Conservation (phyloP, 371 early-diverging fungal species). For the Fennellomyces sp. region DNA sequence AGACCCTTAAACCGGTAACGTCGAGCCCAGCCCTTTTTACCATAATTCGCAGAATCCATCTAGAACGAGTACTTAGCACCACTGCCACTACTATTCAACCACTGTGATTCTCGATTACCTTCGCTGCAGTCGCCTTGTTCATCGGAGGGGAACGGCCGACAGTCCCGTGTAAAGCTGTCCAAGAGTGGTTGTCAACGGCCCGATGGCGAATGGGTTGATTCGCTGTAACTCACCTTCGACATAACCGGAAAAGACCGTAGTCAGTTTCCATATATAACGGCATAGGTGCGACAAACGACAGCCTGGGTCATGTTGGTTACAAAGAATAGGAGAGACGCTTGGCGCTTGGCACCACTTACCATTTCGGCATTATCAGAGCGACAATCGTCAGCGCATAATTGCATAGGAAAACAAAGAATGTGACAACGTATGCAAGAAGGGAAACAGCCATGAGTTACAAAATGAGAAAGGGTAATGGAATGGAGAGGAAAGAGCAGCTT, state of each 20-base stretch:
- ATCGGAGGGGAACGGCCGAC: conserved; percentile 46
- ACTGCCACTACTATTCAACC: too few species aligned
- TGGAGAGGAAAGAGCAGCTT: too few species aligned
- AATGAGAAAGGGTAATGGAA: too few species aligned
- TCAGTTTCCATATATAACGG: conserved; percentile 53
- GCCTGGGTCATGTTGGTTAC: conserved; percentile 17
- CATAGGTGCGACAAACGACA: conserved; percentile 45
- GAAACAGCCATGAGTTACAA: conserved; percentile 46
- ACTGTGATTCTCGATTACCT: too few species aligned
- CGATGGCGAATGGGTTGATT: too few species aligned
- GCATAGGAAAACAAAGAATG: conserved; percentile 42
- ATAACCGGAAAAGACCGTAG: conserved; percentile 46
- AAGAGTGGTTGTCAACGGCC: background rate
- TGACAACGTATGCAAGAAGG: conserved; percentile 46
- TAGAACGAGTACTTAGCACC: too few species aligned
- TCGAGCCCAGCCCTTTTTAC: conserved; percentile 16
- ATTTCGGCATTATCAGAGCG: conserved; percentile 43
- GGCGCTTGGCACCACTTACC: conserved; percentile 23
- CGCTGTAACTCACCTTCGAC: conserved; percentile 51
- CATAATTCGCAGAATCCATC: conserved; percentile 56
- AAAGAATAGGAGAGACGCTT: background rate
- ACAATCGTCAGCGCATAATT: conserved; percentile 41
- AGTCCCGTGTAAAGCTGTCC: conserved; percentile 37
- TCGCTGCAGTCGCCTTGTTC: conserved; percentile 49
- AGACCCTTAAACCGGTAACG: too few species aligned